A percentile compares a stretch with the other conserved stretches of the same genome.
Evolutionary conservation across 331 rosid genomes (phyloP).

Genomic region (Quercus tomentella): DNA sequence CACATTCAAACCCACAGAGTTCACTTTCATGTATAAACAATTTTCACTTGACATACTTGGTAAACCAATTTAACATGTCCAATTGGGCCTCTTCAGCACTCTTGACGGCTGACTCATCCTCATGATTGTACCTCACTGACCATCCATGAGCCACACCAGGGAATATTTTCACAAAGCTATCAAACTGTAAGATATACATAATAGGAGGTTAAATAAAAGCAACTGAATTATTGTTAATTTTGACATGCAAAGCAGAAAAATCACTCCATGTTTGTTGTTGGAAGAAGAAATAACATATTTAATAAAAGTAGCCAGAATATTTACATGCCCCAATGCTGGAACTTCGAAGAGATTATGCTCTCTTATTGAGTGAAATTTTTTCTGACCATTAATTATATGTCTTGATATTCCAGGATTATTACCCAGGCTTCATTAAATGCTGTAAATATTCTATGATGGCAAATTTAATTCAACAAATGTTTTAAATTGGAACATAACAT

Average conservation of each 20-base stretch:
- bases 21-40: background rate
- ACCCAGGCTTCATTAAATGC: background rate
- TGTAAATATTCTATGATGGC: too few species aligned
- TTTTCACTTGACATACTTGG: conserved; percentile 36
- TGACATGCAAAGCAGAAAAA: background rate
- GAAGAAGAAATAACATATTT: too few species aligned
- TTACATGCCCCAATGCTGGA: background rate
- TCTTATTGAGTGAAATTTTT: background rate
- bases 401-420: background rate
- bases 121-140: conserved; percentile 27
- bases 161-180: conserved; percentile 39
- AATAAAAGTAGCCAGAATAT: too few species aligned
- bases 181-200: conserved; percentile 14
- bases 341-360: background rate
- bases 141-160: conserved; percentile 44
- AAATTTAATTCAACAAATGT: too few species aligned
- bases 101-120: conserved; percentile 32
- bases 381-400: background rate
- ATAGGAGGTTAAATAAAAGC: background rate
- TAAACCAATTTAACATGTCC: conserved; percentile 42
- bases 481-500: too few species aligned
- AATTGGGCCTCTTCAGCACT: conserved; percentile 46
- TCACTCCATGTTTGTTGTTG: background rate
- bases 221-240: background rate
- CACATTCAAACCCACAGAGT: background rate